Evolutionary conservation across 257 asterid species (phyloP).

Genomic region (Leonotis leonurus): DNA sequence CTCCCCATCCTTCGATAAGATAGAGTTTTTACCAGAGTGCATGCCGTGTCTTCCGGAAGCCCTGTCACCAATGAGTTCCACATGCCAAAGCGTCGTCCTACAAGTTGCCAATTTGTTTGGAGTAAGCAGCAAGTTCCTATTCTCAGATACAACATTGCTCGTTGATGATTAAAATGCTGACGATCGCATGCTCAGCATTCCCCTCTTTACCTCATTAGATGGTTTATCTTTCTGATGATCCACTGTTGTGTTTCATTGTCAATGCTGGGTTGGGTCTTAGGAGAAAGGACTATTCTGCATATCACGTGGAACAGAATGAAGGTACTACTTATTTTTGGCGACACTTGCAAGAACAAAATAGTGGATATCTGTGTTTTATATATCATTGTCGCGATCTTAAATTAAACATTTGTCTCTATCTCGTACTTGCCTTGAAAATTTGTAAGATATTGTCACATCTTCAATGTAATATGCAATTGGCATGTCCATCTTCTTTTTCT

Average conservation of each 20-base stretch:
- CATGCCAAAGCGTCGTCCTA: slow-evolving; percentile 47
- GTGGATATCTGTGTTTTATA: not conserved
- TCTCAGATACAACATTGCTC: slow-evolving; percentile 27
- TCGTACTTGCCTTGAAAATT: not conserved
- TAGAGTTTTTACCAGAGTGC: slow-evolving; percentile 66
- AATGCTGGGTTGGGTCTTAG: not conserved
- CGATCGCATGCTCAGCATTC: not conserved
- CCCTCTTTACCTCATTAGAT: not conserved
- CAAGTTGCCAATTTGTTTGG: slow-evolving; percentile 61
- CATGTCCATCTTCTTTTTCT: not conserved
- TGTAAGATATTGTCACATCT: not conserved
- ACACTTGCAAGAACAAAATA: not conserved
- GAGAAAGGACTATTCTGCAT: too few relatives aligned
- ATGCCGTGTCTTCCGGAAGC: slow-evolving; percentile 67
- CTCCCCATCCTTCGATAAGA: slow-evolving; percentile 48
- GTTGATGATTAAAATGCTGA: slow-evolving; percentile 23
- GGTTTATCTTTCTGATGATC: not conserved
- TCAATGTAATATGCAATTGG: not conserved
- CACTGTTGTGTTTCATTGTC: not conserved
- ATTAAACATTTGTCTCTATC: not conserved
- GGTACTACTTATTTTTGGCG: not conserved
- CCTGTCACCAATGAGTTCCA: slow-evolving; percentile 44
- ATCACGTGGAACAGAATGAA: not conserved
- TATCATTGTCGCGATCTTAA: not conserved
- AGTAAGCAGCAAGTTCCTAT: slow-evolving; percentile 45